Evolutionary conservation across 106 monocot genomes (phyloP), one percentile per base, ranked within the genome.

Genomic region (Iris macrosiphon): DNA sequence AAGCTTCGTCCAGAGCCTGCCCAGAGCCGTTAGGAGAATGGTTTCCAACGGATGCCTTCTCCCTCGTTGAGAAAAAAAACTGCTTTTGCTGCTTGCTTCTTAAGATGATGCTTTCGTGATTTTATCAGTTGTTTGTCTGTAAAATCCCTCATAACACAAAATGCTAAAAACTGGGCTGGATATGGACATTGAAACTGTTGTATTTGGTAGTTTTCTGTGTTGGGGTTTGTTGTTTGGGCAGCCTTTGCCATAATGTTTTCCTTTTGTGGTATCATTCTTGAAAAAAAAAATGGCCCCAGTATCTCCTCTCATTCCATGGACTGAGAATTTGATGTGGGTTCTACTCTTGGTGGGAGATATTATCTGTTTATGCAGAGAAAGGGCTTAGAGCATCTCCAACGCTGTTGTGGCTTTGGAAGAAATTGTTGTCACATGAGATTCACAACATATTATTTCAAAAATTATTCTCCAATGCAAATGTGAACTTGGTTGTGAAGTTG

Each of bases 41-140:
- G 49, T 9, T 72, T 60, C 53, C 82, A 63, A 19, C 69, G 62
- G 16, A 52, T 70, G 40, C 71, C 64, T 8, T 57, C 67, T 5
- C 43, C 72, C 0, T 61, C 40, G 2, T 66, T 78, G 58, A 82
- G 47, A 10, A 9, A 53, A 0, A 19, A 0, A 33, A 1, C 1
- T n/a, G 29, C 3, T 15, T 43, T 45, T 5, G 10, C 13, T 8
- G 33, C 3, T 22, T 40, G 24, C 15, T 31, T n/a, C n/a, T 29
- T 59, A 14, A 54, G 64, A 25, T 6, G 14, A 9, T 43, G 4
- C 64, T 52, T 27, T n/a, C n/a, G 3, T 15, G 40, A n/a, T 28
- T 20, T 28, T 17, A 7, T n/a, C 15, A 32, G 32, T 33, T 53
- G 29, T 50, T 50, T 50, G 29, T 30, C 29, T 53, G 52, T 53